Percentiles rank a stretch among this genome's conserved stretches.
phyloP scores from a whole-genome alignment of 495 filamentous ascomycete genomes.

The Penicillium fimorum region DNA sequence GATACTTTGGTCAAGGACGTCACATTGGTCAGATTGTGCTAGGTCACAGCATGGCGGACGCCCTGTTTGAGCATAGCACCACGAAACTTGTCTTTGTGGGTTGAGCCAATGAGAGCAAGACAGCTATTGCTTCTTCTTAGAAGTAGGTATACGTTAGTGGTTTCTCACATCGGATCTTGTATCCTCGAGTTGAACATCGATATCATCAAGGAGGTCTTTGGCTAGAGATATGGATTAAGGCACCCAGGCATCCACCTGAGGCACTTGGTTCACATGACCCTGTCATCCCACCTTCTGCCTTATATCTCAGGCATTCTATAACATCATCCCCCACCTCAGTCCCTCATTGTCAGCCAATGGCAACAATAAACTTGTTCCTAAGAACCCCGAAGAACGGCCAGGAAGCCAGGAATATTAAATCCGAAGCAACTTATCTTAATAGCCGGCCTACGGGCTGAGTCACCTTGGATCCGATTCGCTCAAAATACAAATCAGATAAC shows the following conservation, averaged over 20 bases:
- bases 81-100: background rate
- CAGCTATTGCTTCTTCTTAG: background rate
- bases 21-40: conserved; percentile 9
- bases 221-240: background rate
- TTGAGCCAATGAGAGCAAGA: background rate
- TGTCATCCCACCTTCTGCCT: background rate
- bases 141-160: too few relatives aligned
- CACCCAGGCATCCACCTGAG: background rate
- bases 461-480: background rate
- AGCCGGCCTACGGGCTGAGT: background rate
- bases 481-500: background rate
- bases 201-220: background rate
- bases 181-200: background rate
- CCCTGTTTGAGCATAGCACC: background rate
- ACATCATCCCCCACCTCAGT: conserved; percentile 1
- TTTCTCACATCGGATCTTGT: background rate
- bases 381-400: background rate
- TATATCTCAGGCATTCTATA: background rate
- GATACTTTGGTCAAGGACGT: conserved; percentile 6
- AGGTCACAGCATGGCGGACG: background rate
- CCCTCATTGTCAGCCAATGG: conserved; percentile 1
- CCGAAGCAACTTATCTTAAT: background rate
- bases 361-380: background rate
- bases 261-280: background rate
- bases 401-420: background rate